Percentiles rank a stretch among this genome's conserved stretches.
Evolutionary conservation across 2,329 filamentous ascomycete species (phyloP).

Genomic region (Lasiodiplodia hormozganensis): DNA sequence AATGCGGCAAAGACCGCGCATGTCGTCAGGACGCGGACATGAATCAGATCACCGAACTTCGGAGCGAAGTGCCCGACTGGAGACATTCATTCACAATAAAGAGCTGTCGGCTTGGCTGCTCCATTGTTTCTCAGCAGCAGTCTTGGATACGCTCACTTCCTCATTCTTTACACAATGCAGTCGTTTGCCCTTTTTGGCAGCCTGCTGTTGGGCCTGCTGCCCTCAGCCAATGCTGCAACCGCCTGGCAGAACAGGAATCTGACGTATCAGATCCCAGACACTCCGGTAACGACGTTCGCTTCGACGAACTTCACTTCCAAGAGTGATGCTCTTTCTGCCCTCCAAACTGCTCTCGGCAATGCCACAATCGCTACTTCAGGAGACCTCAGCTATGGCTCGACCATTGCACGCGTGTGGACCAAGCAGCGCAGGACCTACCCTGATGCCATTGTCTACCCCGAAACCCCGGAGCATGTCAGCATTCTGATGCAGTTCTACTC

Average conservation of each 20-base stretch:
- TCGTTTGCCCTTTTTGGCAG: conserved; percentile 15
- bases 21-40: not conserved
- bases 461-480: conserved; percentile 24
- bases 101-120: not conserved
- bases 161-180: conserved; percentile 4
- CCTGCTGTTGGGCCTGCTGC: conserved; percentile 21
- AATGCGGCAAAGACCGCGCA: not conserved
- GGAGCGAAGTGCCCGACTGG: not conserved
- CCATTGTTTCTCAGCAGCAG: not conserved
- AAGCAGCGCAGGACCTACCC: conserved; percentile 25
- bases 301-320: conserved; percentile 8
- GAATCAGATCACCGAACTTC: not conserved
- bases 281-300: not conserved
- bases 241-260: conserved; percentile 19
- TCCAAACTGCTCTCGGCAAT: conserved; percentile 7
- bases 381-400: conserved; percentile 15
- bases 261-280: conserved; percentile 13
- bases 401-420: conserved; percentile 22
- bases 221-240: conserved; percentile 12
- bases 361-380: conserved; percentile 11
- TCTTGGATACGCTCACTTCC: not conserved
- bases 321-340: conserved; percentile 12
- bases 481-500: conserved; percentile 28
- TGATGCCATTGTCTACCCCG: conserved; percentile 19
- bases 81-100: not conserved